These are phyloP conservation scores for Apiospora pterosperma DNA, from an alignment of 2,329 filamentous ascomycete species.

Conservation along the genomic window DNA sequence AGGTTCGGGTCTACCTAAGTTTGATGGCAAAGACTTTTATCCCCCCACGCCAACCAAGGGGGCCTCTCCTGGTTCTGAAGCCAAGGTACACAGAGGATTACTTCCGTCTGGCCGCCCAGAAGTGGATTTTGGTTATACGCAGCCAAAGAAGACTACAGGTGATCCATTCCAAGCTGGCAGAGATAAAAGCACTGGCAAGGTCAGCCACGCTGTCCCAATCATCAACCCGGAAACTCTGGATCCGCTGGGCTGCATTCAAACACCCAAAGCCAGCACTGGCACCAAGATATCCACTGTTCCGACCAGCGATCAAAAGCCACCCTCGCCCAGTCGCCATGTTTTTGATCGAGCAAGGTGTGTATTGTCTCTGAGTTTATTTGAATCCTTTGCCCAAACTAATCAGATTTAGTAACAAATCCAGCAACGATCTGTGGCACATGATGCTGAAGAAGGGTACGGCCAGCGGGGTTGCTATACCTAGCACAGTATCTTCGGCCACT, in stretches of 20 bases:
- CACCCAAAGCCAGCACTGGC: constrained; percentile 4
- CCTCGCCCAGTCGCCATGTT: constrained; percentile 14
- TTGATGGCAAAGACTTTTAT: constrained; percentile 64
- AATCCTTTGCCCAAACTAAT: background rate
- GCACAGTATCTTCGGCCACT: constrained; percentile 50
- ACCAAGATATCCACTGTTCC: constrained; percentile 7
- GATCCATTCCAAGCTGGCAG: constrained; percentile 24
- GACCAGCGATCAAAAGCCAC: constrained; percentile 14
- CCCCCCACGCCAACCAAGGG: constrained; percentile 49
- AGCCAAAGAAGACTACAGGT: constrained; percentile 18
- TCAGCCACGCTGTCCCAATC: constrained; percentile 32
- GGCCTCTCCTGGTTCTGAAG: background rate
- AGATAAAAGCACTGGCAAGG: constrained; percentile 18
- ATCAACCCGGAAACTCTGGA: constrained; percentile 23
- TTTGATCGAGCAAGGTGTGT: constrained; percentile 27
- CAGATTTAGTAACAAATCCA: constrained; percentile 34
- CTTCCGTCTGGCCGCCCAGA: constrained; percentile 10
- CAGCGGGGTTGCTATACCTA: constrained; percentile 41
- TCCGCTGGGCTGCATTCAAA: constrained; percentile 11
- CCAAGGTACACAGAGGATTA: background rate
- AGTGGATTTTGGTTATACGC: constrained; percentile 13
- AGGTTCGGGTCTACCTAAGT: constrained; percentile 55
- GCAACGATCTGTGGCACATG: constrained; percentile 45
- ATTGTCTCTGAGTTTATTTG: background rate
- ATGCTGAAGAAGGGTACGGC: constrained; percentile 51